A percentile compares a stretch with the other conserved stretches of the same genome.
Evolutionary conservation across 2,329 filamentous ascomycete species (phyloP).

Genomic region (Epichloe gansuensis): DNA sequence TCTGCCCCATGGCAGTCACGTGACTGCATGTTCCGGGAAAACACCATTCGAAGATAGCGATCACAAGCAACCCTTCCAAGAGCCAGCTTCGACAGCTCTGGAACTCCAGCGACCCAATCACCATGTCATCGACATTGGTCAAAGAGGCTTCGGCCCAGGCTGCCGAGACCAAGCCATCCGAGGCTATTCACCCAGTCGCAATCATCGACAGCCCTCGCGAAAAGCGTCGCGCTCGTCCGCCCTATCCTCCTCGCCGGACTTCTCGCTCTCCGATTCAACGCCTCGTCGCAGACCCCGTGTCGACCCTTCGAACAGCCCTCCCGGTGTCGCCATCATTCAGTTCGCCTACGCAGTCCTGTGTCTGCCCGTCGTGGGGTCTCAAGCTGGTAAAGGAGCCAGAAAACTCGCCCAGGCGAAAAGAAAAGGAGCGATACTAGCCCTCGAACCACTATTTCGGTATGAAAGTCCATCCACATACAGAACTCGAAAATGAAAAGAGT

Average conservation of each 20-base stretch:
- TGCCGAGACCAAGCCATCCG: constrained; percentile 16
- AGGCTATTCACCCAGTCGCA: constrained; percentile 24
- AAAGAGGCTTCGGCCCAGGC: constrained; percentile 19
- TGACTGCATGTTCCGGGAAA: not conserved
- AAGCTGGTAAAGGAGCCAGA: constrained; percentile 26
- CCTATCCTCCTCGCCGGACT: constrained; percentile 53
- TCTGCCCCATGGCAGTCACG: not conserved
- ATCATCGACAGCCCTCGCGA: constrained; percentile 25
- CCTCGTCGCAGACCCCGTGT: constrained; percentile 60
- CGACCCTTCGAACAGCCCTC: constrained; percentile 48
- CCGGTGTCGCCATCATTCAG: constrained; percentile 54
- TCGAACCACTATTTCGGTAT: constrained; percentile 34
- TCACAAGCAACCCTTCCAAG: not conserved
- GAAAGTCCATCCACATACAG: constrained; percentile 8
- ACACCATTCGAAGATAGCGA: no score
- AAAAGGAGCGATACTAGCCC: constrained; percentile 37
- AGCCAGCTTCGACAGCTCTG: not conserved
- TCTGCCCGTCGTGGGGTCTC: constrained; percentile 46
- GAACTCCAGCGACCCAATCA: constrained; percentile 22
- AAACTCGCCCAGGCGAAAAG: constrained; percentile 40
- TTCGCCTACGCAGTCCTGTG: constrained; percentile 48
- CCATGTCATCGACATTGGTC: constrained; percentile 26
- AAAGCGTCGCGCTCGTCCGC: constrained; percentile 52
- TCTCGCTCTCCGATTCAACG: constrained; percentile 50
- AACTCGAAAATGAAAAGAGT: no score